Conservation (phyloP, 2,329 filamentous ascomycete species). For the Talaromyces sp. region DNA sequence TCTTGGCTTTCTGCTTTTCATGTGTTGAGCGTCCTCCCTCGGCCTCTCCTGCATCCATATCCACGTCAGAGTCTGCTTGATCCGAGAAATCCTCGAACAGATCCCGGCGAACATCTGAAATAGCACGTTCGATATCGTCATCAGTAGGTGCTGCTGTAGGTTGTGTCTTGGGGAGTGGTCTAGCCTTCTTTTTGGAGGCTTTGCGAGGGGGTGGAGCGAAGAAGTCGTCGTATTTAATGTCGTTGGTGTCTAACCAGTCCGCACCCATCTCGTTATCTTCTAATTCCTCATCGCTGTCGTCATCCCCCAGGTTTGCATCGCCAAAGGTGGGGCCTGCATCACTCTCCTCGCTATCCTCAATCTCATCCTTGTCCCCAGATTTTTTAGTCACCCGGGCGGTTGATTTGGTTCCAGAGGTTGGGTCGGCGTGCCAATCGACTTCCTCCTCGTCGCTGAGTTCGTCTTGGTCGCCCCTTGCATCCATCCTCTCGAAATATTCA, state of each 20-base stretch:
- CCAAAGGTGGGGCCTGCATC: slow-evolving; percentile 78
- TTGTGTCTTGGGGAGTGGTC: slow-evolving; percentile 54
- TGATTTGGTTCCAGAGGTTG: slow-evolving; percentile 47
- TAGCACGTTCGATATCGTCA: slow-evolving; percentile 73
- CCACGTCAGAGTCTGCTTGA: slow-evolving; percentile 65
- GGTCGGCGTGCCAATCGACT: slow-evolving; percentile 84
- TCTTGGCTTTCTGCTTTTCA: slow-evolving; percentile 78
- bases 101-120: slow-evolving; percentile 82
- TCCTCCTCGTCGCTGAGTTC: slow-evolving; percentile 73
- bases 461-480: slow-evolving; percentile 71
- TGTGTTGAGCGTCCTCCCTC: slow-evolving; percentile 61
- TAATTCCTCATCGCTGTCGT: slow-evolving; percentile 62
- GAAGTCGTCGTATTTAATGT: slow-evolving; percentile 88
- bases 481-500: slow-evolving; percentile 82
- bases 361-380: slow-evolving; percentile 52
- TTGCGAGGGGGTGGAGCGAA: slow-evolving; percentile 82
- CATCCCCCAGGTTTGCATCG: slow-evolving; percentile 65
- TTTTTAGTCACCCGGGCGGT: slow-evolving; percentile 20
- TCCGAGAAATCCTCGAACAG: slow-evolving; percentile 75
- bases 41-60: slow-evolving; percentile 44
- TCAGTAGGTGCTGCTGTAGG: slow-evolving; percentile 49
- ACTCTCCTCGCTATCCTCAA: slow-evolving; percentile 47
- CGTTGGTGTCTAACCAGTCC: slow-evolving; percentile 72
- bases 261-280: slow-evolving; percentile 55
- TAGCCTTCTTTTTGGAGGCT: slow-evolving; percentile 53